These are phyloP conservation scores for Phytophthora colocasiae DNA, from an alignment of 352 stramenopile species.

Conservation along the genomic window DNA sequence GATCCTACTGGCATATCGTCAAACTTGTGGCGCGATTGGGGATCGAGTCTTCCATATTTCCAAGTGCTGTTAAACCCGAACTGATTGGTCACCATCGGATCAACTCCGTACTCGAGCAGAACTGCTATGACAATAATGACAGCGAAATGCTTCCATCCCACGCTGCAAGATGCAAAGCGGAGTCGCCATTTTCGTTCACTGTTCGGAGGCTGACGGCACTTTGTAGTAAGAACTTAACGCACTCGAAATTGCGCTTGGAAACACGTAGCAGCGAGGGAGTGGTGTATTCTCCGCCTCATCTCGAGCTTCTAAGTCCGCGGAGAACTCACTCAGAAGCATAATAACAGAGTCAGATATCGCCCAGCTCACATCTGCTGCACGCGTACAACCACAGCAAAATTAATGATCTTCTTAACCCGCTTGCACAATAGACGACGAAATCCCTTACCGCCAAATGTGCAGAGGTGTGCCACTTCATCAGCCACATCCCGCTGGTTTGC, in stretches of 20 bases:
- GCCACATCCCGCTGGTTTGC: constrained; percentile 64
- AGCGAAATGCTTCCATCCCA: constrained; percentile 68
- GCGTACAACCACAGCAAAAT: constrained; percentile 25
- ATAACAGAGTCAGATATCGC: constrained; percentile 67
- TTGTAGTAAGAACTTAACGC: constrained; percentile 74
- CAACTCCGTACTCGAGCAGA: constrained; percentile 69
- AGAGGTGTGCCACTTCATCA: constrained; percentile 75
- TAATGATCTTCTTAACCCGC: constrained; percentile 12
- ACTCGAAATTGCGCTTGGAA: constrained; percentile 75
- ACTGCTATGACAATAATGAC: too few relatives aligned
- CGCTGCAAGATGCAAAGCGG: constrained; percentile 70
- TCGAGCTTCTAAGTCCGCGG: constrained; percentile 66
- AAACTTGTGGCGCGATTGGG: constrained; percentile 72
- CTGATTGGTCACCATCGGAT: constrained; percentile 52
- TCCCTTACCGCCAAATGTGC: constrained; percentile 73
- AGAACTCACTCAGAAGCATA: constrained; percentile 75
- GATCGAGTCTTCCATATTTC: constrained; percentile 70
- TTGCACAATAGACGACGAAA: constrained; percentile 17
- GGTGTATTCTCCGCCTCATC: constrained; percentile 73
- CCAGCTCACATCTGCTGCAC: constrained; percentile 67
- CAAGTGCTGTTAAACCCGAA: constrained; percentile 59
- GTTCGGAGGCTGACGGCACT: constrained; percentile 63
- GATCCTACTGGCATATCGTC: constrained; percentile 56
- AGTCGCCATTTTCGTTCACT: constrained; percentile 55
- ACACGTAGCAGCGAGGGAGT: constrained; percentile 68